Base-by-base conservation (phyloP, 78 protist species). In the Bigelowiella natans region DNA sequence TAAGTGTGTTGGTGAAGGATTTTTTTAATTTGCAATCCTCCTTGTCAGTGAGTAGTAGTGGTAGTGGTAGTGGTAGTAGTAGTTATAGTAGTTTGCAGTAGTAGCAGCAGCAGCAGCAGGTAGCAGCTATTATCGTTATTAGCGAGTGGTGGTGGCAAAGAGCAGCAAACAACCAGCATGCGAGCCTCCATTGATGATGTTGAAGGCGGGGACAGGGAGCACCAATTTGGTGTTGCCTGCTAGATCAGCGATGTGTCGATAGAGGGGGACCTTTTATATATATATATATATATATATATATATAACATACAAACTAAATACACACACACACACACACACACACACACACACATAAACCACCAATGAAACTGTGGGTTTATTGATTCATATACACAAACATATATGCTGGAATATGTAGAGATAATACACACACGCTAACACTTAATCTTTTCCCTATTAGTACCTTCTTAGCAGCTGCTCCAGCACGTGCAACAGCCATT, bases 161-260 rank as follows among this genome's bases (percentile, higher is more conserved):
- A n/a, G n/a, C n/a, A n/a, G n/a, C n/a, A n/a, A n/a, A n/a, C n/a
- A n/a, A 29, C 82, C 82, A 7, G 87, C 87, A 18, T 39, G 84
- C 91, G 87, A 85, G 36, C 87, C 99, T 38, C 99, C 99, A 96
- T 99, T 99, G 95, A 99, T 96, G 73, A 99, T 96, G 95, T 99
- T 99, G 95, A 99, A 93, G 36, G 96, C 91, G 83, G 99, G 99
- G 85, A 85, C 96, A 89, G 97, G 99, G 37, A 93, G 97, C 90
- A 94, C 90, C 39, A 96, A 39, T 30, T 83, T 39, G 38, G 89
- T 93, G 40, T 89, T 90, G 63, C 97, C 98, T 26, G 96, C 93
- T 39, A 96, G 93, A 36, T 94, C 88, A 34, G 96, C 95, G 31
- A 97, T 93, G 97, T 96, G 95, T 88, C 92, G 85, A 97, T 97